Conservation (phyloP, 768 basidiomycete genomes). For the Lactifluus pinguis region DNA sequence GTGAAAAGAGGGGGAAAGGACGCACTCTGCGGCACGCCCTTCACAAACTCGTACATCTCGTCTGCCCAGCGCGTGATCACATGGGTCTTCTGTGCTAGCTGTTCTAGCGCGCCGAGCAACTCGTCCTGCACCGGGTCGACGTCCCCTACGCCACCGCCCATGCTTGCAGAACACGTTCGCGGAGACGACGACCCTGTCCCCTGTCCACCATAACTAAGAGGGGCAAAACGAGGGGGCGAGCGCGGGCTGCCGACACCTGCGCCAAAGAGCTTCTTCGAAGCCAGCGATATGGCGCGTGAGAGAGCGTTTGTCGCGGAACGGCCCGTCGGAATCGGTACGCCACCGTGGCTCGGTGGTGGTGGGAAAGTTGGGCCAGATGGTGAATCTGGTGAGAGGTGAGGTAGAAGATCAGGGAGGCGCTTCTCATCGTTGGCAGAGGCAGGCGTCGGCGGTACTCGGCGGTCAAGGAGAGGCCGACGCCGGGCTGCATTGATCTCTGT, state of each 20-base stretch:
- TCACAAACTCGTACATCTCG: slow-evolving; percentile 85
- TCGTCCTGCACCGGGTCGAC: slow-evolving; percentile 70
- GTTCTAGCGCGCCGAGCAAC: slow-evolving; percentile 72
- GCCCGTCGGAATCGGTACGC: slow-evolving; percentile 53
- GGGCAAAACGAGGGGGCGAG: slow-evolving; percentile 27
- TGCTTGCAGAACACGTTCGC: slow-evolving; percentile 32
- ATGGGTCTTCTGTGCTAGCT: slow-evolving; percentile 92
- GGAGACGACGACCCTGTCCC: slow-evolving; percentile 16
- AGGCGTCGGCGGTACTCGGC: slow-evolving; percentile 32
- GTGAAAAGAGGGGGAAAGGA: slow-evolving; percentile 27
- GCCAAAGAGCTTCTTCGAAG: slow-evolving; percentile 76
- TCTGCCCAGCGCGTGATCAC: slow-evolving; percentile 92
- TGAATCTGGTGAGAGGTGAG: slow-evolving; percentile 24
- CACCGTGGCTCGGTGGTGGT: slow-evolving; percentile 45
- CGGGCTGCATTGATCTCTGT: slow-evolving; percentile 59
- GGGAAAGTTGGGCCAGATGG: slow-evolving; percentile 44
- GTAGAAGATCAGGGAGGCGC: slow-evolving; percentile 25
- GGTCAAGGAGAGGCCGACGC: slow-evolving; percentile 50
- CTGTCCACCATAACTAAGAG: slow-evolving; percentile 22
- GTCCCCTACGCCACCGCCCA: slow-evolving; percentile 23
- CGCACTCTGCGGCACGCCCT: slow-evolving; percentile 76
- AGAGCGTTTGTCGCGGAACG: slow-evolving; percentile 66
- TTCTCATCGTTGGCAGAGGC: slow-evolving; percentile 43
- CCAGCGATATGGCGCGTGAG: slow-evolving; percentile 68
- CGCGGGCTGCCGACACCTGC: slow-evolving; percentile 33